These are phyloP conservation scores for Colletotrichum sp. DNA, from an alignment of 2,329 filamentous ascomycete species.

Conservation along the genomic window DNA sequence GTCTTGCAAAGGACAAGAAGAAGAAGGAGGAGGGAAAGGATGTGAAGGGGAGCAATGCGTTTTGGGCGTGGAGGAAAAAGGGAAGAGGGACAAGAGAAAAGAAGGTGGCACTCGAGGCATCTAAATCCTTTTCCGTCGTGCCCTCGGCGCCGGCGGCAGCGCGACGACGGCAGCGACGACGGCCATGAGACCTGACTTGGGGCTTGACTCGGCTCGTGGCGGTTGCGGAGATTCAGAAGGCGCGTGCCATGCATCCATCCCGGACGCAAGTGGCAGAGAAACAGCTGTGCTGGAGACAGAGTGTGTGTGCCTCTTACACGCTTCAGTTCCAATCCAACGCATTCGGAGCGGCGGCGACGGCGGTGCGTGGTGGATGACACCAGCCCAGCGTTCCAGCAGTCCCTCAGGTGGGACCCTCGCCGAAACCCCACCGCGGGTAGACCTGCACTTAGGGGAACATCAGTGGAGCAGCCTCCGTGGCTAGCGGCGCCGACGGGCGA, in stretches of 20 bases:
- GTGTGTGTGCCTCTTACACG: neutral
- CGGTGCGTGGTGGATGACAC: neutral
- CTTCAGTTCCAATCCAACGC: neutral
- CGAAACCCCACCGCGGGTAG: slow-evolving; percentile 8
- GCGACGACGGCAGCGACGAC: neutral
- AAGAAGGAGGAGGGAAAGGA: neutral
- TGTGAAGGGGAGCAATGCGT: neutral
- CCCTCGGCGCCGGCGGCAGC: neutral
- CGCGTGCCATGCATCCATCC: neutral
- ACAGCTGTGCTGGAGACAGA: neutral
- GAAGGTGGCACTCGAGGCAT: slow-evolving; percentile 6
- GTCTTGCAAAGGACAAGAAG: neutral
- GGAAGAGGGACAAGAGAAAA: neutral
- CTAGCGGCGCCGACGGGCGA: neutral
- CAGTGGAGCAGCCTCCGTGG: neutral
- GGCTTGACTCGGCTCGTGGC: slow-evolving; percentile 5
- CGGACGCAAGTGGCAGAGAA: neutral
- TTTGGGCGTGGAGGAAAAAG: neutral
- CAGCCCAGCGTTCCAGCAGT: neutral
- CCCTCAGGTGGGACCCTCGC: neutral
- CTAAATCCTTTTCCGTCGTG: neutral
- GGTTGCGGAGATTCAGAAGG: neutral
- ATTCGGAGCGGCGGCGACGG: neutral
- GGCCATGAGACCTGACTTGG: neutral
- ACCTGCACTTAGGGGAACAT: slow-evolving; percentile 22